Base-by-base conservation (phyloP, 805 yeast species). In the Wickerhamomyces ciferrii region DNA sequence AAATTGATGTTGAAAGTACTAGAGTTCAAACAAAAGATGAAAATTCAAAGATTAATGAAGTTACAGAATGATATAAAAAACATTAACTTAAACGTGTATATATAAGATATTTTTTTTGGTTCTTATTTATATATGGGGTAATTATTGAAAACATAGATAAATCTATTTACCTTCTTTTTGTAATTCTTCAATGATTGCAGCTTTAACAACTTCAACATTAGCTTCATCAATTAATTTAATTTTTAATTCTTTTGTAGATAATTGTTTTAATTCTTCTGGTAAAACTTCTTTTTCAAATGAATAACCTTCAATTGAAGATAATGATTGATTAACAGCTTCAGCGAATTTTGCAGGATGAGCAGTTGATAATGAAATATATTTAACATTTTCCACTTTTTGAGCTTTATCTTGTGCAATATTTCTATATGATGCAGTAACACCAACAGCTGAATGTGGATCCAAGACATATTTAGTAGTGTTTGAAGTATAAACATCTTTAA, bases 261-360 rank as follows among this genome's bases (percentile, higher is more conserved):
- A 78, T 42, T 78, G 78, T 67, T 78, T 84, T 68, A 94, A 78
- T 68, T 89, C 97, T 25, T 75, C 87, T 35, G 99, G 98, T 46
- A 94, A 76, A 19, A 94, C 97, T 55, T 88, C 89, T 42, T 74
- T 74, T 59, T 89, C 96, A 61, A 94, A 94, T 4, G 90, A 80
- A 70, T 94, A 94, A 19, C 80, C 90, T 13, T 75, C 78, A 50
- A 81, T 75, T 1, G 74, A 75, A 41, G 68, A 62, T 53, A 94
- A 74, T 3, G 98, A 89, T 56, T 77, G 70, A 66, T 91, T 84
- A 23, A 94, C 99, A 43, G 96, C 99, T 52, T 89, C 97, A 23
- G 96, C 87, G 61, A 94, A 94, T 70, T 94, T 94, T 50, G 99
- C 99, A 39, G 99, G 99, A 65, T 94, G 99, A 9, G 99, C 99